Evolutionary conservation across 2,329 filamentous ascomycete genomes (phyloP), one percentile per base, ranked within the genome.

Genomic region (Aureobasidium namibiae): DNA sequence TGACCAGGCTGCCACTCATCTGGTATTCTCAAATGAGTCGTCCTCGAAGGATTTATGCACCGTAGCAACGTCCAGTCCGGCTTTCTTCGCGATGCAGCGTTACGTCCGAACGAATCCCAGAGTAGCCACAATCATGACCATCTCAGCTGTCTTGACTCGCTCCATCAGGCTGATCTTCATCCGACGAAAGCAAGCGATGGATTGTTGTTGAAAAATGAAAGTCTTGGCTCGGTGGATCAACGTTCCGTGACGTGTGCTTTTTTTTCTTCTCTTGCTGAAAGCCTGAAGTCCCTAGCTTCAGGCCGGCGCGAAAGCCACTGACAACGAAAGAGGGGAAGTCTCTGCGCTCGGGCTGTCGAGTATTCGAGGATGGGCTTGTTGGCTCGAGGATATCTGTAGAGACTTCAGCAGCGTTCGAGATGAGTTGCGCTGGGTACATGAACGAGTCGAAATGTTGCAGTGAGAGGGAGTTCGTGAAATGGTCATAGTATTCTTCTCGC

Each of bases 401-500:
- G 4, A 23, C 13, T 36, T 49, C 21, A 49, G 46, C 46, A 36
- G 18, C 10, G 46, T 24, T 52, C 16, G 16, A 29, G 14, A 3
- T 14, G 3, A n/a, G 4, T n/a, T 31, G 24, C 16, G 9, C n/a
- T 10, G 8, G 8, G 10, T 18, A 31, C 26, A 46, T 31, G 8
- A 13, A 31, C 26, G 11, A 31, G 26, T 46, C 14, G 42, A 33
- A 33, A 42, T 31, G 34, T n/a, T 56, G 21, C 21, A 8, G 16
- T 1, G 13, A 14, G n/a, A 42, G 26, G 10, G 26, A 33, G 9
- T 16, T 54, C 9, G 24, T 56, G 39, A 18, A 34, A 42, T 41
- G 49, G 26, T 44, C 21, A 56, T 56, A 34, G 38, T 56, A 44
- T 56, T 56, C 29, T 44, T 44, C 29, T 56, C n/a, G 52, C 29